phyloP scores from a whole-genome alignment of 148 eudicot genomes.

The Polygonum aviculare region DNA sequence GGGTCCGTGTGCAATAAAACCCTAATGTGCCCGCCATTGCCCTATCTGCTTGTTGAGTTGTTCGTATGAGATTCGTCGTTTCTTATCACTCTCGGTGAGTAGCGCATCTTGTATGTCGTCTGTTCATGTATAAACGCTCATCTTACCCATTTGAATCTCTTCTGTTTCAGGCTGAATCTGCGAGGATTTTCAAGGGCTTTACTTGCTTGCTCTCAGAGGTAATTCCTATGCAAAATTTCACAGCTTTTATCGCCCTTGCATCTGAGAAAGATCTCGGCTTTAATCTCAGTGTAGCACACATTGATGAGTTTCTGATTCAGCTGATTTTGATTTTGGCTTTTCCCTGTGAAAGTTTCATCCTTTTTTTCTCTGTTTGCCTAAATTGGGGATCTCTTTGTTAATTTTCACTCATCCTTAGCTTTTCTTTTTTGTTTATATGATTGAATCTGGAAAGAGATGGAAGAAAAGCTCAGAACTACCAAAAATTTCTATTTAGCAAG shows the following conservation, averaged over 20 bases:
- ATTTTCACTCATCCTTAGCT: background rate
- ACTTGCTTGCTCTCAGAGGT: background rate
- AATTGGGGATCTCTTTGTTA: background rate
- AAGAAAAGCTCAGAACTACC: background rate
- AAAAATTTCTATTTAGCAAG: background rate
- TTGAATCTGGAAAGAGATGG: background rate
- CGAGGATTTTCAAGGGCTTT: background rate
- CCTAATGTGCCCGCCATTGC: too few relatives aligned
- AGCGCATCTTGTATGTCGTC: background rate
- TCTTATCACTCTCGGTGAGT: background rate
- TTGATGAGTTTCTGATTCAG: background rate
- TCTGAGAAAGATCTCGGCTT: background rate
- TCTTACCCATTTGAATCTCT: background rate
- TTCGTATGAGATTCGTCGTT: background rate
- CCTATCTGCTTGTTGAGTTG: background rate
- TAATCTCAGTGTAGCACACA: background rate
- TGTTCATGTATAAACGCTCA: too few relatives aligned
- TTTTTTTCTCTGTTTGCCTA: background rate
- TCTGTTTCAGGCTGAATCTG: slow-evolving; percentile 4
- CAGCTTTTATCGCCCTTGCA: background rate
- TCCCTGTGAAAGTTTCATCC: too few relatives aligned
- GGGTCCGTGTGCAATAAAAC: too few relatives aligned
- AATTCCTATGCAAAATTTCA: background rate
- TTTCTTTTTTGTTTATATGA: too few relatives aligned
- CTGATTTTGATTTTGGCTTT: background rate